phyloP scores from a whole-genome alignment of 345 rosid species.

The Reutealis trisperma region DNA sequence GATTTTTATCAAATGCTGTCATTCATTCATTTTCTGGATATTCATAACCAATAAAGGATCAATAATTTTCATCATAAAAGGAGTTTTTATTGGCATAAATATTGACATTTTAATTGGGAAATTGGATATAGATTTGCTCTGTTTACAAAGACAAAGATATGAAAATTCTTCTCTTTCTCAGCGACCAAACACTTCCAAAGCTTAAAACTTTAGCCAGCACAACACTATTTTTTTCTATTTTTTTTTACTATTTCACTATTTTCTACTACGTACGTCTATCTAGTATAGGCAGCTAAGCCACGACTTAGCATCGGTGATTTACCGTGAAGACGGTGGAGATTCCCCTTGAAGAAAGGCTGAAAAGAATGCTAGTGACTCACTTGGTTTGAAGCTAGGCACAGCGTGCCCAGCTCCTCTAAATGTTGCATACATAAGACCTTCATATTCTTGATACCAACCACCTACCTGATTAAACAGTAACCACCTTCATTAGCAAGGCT shows the following conservation, averaged over 20 bases:
- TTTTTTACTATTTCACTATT: not conserved
- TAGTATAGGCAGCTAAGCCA: not conserved
- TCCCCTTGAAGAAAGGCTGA: conserved; percentile 63
- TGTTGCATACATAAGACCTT: conserved; percentile 83
- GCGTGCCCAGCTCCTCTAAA: conserved; percentile 99
- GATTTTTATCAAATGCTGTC: too few species aligned
- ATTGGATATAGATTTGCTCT: too few species aligned
- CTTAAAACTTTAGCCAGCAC: not conserved
- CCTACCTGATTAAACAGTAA: conserved; percentile 53
- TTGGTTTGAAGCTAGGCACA: conserved; percentile 82
- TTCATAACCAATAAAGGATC: too few species aligned
- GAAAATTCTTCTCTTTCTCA: too few species aligned
- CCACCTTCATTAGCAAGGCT: not conserved
- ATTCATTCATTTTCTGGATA: too few species aligned
- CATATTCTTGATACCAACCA: conserved; percentile 92
- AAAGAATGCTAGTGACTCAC: conserved; percentile 70
- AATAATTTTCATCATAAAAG: too few species aligned
- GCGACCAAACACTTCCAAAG: too few species aligned
- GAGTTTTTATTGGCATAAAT: too few species aligned
- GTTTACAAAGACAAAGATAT: too few species aligned
- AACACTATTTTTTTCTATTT: not conserved
- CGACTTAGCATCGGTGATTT: not conserved
- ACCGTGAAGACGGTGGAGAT: conserved; percentile 33
- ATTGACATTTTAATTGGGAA: too few species aligned
- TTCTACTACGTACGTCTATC: not conserved